Evolutionary conservation across 192 early-diverging fungal genomes (phyloP).

Genomic region (Phlyctochytrium planicorne): DNA sequence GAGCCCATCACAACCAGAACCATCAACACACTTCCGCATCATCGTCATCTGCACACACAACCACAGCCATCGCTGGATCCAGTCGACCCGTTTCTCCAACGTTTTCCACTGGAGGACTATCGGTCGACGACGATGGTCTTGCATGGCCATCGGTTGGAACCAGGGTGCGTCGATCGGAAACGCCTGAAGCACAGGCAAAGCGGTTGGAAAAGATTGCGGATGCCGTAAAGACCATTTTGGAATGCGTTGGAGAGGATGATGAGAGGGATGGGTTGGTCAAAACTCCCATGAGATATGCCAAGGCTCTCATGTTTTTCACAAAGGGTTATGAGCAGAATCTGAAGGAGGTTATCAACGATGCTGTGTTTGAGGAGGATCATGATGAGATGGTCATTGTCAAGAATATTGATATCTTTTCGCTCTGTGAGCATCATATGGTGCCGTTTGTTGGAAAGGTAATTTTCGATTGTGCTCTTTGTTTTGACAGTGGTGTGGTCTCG

Average conservation of each 20-base stretch:
- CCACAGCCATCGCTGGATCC: no score
- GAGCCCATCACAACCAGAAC: no score
- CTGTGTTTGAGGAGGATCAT: constrained; percentile 97
- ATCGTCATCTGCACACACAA: no score
- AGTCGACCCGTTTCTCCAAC: no score
- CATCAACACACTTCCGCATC: no score
- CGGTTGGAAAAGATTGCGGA: constrained; percentile 78
- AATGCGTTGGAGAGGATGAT: constrained; percentile 93
- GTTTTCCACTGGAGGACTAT: no score
- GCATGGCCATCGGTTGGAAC: constrained; percentile 70
- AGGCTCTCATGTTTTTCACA: constrained; percentile 96
- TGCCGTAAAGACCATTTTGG: constrained; percentile 84
- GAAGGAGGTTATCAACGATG: constrained; percentile 87
- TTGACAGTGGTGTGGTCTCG: no score
- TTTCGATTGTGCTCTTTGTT: neutral
- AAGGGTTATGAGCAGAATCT: constrained; percentile 97
- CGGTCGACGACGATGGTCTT: constrained; percentile 37
- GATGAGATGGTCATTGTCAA: constrained; percentile 99
- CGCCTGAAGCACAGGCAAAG: constrained; percentile 64
- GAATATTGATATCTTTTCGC: constrained; percentile 91
- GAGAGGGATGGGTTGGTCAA: constrained; percentile 91
- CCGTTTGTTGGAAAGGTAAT: constrained; percentile 93
- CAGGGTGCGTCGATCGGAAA: constrained; percentile 73
- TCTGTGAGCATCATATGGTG: constrained; percentile 99
- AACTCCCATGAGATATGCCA: constrained; percentile 95